Evolutionary conservation across 768 basidiomycete genomes (phyloP), one percentile per base, ranked within the genome.

Genomic region (Phlegmacium glaucopus): DNA sequence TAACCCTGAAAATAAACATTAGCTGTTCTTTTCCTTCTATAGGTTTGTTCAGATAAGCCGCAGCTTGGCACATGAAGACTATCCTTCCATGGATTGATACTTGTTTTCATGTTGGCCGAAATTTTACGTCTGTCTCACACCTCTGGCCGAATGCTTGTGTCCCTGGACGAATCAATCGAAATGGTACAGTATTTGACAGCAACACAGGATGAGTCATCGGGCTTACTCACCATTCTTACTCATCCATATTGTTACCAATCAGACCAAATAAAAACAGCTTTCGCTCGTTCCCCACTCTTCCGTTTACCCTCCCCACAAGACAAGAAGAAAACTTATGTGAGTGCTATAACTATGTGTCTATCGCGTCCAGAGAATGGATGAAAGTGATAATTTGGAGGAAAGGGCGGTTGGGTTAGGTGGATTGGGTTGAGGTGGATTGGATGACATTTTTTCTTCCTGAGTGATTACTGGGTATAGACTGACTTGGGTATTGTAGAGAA

Each of bases 401-500:
- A 52, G 43, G 47, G 51, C 25, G 29, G 46, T 32, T 42, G 41
- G 26, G n/a, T 44, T 27, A 30, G 51, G 53, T 55, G 56, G 51
- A 56, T 52, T 43, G 16, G 41, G 28, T 7, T 12, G 17, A 22
- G 26, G 44, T 35, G 42, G 29, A 7, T 22, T 39, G 54, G 59
- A 60, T 60, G 59, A 54, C 52, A 52, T 50, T 50, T 54, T 39
- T 27, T 27, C 9, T 18, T 15, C 12, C 10, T 8, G 34, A 37
- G 30, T 18, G 46, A 50, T 22, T 37, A 22, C 15, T 17, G 25
- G 44, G 32, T 26, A 39, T 41, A 15, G 16, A 40, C 17, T 18
- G 40, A 27, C 26, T 10, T 42, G 3, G 25, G 39, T 38, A 17
- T 28, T 7, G 3, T 30, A 29, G 22, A 22, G 47, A 66, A 79